A percentile compares a stretch with the other conserved stretches of the same genome.
These are phyloP conservation scores for Daldinia loculata DNA, from an alignment of 495 filamentous ascomycete species.

Conservation along the genomic window DNA sequence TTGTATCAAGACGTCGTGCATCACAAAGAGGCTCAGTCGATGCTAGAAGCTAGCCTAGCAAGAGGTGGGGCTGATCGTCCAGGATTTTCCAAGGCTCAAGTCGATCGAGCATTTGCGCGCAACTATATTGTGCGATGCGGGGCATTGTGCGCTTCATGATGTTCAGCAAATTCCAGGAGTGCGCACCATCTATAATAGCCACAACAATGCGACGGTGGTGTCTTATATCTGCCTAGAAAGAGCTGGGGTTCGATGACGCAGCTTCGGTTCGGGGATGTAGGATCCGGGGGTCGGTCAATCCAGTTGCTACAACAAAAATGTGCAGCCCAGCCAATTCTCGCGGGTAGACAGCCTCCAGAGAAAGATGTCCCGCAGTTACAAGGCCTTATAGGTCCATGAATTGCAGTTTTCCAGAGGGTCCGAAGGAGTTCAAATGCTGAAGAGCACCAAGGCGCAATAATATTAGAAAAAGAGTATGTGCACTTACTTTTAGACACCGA, in stretches of 20 bases:
- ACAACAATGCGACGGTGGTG: constrained; percentile 7
- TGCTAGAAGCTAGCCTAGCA: constrained; percentile 23
- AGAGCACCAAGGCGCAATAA: constrained; percentile 26
- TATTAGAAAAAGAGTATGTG: constrained; percentile 26
- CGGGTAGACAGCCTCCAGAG: constrained; percentile 10
- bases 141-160: constrained; percentile 35
- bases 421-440: constrained; percentile 39
- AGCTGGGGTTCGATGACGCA: constrained; percentile 44
- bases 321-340: constrained; percentile 18
- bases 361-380: constrained; percentile 8
- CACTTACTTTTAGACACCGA: constrained; percentile 54
- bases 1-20: constrained; percentile 7
- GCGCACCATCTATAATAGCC: constrained; percentile 8
- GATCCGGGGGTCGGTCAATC: constrained; percentile 38
- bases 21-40: constrained; percentile 15
- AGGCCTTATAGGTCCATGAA: constrained; percentile 1
- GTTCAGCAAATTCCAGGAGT: constrained; percentile 6
- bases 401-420: constrained; percentile 15
- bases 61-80: constrained; percentile 41
- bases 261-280: constrained; percentile 40
- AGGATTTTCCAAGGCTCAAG: constrained; percentile 40
- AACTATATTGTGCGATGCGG: constrained; percentile 40
- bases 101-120: constrained; percentile 40
- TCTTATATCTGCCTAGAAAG: constrained; percentile 3
- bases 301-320: constrained; percentile 30